These are phyloP conservation scores for Termitomyces sp. DNA, from an alignment of 768 basidiomycete genomes.

Conservation along the genomic window DNA sequence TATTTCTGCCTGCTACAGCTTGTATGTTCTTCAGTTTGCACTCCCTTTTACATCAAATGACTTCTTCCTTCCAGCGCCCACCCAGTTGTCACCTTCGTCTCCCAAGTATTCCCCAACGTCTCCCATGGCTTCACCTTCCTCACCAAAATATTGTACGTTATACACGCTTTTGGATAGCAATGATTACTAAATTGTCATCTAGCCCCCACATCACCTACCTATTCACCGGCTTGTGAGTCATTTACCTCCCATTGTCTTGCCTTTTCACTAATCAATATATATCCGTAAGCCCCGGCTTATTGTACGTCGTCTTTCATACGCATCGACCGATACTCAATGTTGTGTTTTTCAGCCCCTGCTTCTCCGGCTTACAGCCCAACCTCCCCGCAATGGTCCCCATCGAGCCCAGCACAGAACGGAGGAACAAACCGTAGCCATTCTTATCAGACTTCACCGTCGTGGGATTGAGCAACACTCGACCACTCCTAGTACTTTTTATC, in stretches of 20 bases:
- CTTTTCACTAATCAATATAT: conserved; percentile 1
- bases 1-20: conserved; percentile 34
- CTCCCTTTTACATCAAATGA: conserved; percentile 3
- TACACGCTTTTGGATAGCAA: background rate
- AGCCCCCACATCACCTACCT: conserved; percentile 86
- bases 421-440: conserved; percentile 33
- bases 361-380: conserved; percentile 86
- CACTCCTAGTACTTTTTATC: conserved; percentile 12
- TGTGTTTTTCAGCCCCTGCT: conserved; percentile 52
- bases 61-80: conserved; percentile 50
- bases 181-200: conserved; percentile 5
- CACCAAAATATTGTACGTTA: conserved; percentile 84
- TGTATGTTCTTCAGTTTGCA: conserved; percentile 37
- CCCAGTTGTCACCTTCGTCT: conserved; percentile 82
- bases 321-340: conserved; percentile 11
- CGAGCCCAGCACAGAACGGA: conserved; percentile 66
- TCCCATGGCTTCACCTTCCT: conserved; percentile 83
- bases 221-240: conserved; percentile 80
- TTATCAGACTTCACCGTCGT: conserved; percentile 47
- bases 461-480: conserved; percentile 31
- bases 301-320: conserved; percentile 41
- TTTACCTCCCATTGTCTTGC: background rate
- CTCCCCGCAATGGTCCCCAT: conserved; percentile 79
- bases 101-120: conserved; percentile 94
- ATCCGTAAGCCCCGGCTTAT: conserved; percentile 65